Base-by-base conservation (phyloP, 768 basidiomycete genomes). In the Tulasnella calospora region DNA sequence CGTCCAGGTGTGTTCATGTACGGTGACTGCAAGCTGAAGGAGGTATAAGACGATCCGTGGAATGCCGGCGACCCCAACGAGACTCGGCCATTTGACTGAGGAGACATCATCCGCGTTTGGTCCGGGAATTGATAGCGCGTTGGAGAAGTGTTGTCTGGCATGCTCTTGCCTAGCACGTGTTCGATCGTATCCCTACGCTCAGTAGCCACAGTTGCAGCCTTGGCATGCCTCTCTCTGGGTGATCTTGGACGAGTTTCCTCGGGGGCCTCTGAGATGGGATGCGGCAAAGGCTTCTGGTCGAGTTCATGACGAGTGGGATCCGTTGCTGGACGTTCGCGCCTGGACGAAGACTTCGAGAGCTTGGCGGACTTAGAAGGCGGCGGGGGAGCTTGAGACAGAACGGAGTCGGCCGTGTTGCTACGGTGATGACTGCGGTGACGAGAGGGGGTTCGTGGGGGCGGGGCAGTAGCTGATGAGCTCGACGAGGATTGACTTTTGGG, bases 21-120 rank as follows among this genome's bases (percentile, higher is more conserved):
- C 10, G 77, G 77, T 19, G 75, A 76, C 23, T 76, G 75, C 55
- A 76, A 10, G 38, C 75, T 76, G 75, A 76, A 76, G 38, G 75
- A 76, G 10, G 75, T 76, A 17, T 61, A 76, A 6, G 15, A 30
- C 33, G 75, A 76, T 38, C 75, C 77, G 46, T 71, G 40, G 17
- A 40, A 13, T 10, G 70, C 3, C 9, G 44, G 35, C 1, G 38
- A 36, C 0, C 9, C 36, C 17, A 47, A 57, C 10, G 74, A 47
- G 10, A 12, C 6, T 41, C 74, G 38, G 47, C 30, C 36, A 23
- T 75, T 46, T n/a, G 38, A 36, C 35, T 40, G 36, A 46, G 71
- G 71, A 46, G 71, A 72, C 71, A 72, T 72, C 38, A 46, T 33
- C 75, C 35, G 38, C 75, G 55, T 30, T 9, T 40, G 55, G 13